Base-by-base conservation (phyloP, 225 moss, liverwort and hornwort species). In the Polytrichum formosum region DNA sequence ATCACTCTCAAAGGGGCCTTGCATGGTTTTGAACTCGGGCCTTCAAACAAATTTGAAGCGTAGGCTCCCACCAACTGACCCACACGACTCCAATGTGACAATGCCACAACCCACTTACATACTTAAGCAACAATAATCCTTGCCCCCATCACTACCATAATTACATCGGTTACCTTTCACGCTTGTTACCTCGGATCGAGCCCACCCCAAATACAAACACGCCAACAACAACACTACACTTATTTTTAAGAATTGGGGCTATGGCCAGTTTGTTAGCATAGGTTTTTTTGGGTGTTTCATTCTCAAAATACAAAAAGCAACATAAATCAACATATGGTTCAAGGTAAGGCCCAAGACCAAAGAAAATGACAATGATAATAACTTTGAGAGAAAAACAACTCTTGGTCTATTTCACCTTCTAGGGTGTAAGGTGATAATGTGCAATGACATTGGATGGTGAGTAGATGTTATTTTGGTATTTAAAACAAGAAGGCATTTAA, bases 301-400 rank as follows among this genome's bases (percentile, higher is more conserved):
- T 8, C 8, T 33, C 33, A 33, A 33, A 78, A 6, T 79, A 79
- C 75, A 83, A 67, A 28, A 82, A 79, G 73, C 75, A 79, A 67
- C 56, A 75, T 13, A 60, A 67, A 58, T 71, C 71, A 33, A 33
- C 33, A 7, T 33, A 7, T 33, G 33, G 33, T 33, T 8, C 8
- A 23, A 75, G 75, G 9, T 75, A 64, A 33, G 0, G 10, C 73
- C 82, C 5, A 83, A 76, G 70, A 33, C 7, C 7, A 33, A 7
- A 8, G 33, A 33, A 33, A 33, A 33, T 33, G 33, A 79, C 76
- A 60, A 75, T 83, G 82, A 83, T 75, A 53, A 79, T 79, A 35
- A 79, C 75, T 33, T 63, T 82, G 5, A 83, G 76, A 66, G 8
- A 79, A 76, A 82, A 75, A 75, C 71, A 60, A 68, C 55, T 28